Base-by-base conservation (phyloP, 2,329 filamentous ascomycete species). In the Xylaria multiplex region DNA sequence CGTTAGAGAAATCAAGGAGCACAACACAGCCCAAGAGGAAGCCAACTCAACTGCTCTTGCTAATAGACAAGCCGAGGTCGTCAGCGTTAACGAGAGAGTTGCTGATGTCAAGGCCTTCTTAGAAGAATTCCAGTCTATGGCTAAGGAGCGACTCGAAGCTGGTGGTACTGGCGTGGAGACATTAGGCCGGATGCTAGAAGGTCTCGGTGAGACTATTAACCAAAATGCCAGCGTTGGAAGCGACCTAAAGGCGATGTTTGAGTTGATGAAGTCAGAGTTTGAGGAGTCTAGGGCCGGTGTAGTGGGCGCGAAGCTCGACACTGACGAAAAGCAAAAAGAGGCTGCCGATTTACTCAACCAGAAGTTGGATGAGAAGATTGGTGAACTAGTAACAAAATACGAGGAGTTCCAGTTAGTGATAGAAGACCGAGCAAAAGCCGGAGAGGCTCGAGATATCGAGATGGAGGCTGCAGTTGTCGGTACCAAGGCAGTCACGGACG, bases 251-350 rank as follows among this genome's bases (percentile, higher is more conserved):
- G 90, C 91, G 62, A 85, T 94, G 77, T 87, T 89, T 46, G 90
- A 92, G 61, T 87, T 89, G 2, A 89, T 98, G 79, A 93, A 91
- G 77, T 82, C 87, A 1, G 94, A 97, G 76, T 97, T 98, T 66
- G 93, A 97, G 73, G 91, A 94, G 69, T 90, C 92, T 11, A 91
- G 93, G 71, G 89, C 90, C 16, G 88, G 91, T n/a, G 85, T 96
- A 27, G 90, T 92, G 63, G 91, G 91, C 6, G 86, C 90, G 59
- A 96, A 95, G 80, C 84, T 93, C n/a, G 93, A 97, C 68, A 86
- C 90, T 2, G 92, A 97, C 68, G 91, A 93, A 74, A 93, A 93
- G 76, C 88, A 90, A 35, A 84, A 88, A 69, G 80, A 86, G 65
- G 84, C 85, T 0, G 84, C 85, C 22, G 85, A 88, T 8, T 80